Evolutionary conservation across 768 basidiomycete genomes (phyloP).

Genomic region (Phanerochaete carnosa): DNA sequence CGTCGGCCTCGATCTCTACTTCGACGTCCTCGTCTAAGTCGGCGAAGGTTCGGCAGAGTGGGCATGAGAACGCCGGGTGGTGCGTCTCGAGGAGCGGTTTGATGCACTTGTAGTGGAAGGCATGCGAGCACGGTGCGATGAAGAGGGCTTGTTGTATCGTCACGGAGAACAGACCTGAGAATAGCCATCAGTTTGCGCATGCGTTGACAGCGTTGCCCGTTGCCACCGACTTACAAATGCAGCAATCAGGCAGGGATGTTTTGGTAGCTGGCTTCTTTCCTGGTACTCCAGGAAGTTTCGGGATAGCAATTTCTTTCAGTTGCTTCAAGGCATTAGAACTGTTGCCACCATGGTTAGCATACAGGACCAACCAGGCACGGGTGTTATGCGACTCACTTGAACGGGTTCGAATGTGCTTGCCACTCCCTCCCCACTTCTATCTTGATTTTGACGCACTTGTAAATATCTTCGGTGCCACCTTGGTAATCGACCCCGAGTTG

Average conservation of each 20-base stretch:
- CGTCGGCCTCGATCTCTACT: constrained; percentile 40
- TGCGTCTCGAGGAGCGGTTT: constrained; percentile 86
- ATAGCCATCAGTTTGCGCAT: not conserved
- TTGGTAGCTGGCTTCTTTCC: constrained; percentile 26
- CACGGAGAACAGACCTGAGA: constrained; percentile 70
- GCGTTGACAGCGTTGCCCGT: not conserved
- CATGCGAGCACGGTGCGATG: constrained; percentile 96
- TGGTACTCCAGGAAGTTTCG: constrained; percentile 21
- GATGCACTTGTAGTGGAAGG: constrained; percentile 97
- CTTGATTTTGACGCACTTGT: constrained; percentile 94
- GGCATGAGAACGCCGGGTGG: constrained; percentile 92
- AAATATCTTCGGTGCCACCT: constrained; percentile 95
- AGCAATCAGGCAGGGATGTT: constrained; percentile 73
- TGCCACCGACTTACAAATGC: constrained; percentile 70
- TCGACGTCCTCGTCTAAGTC: constrained; percentile 97
- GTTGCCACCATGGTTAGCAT: not conserved
- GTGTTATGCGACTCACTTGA: constrained; percentile 60
- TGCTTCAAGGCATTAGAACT: constrained; percentile 80
- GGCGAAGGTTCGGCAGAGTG: constrained; percentile 91
- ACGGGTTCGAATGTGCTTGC: constrained; percentile 85
- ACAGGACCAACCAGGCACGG: not conserved
- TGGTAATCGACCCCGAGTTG: constrained; percentile 98
- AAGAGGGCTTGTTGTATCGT: constrained; percentile 95
- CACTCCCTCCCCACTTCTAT: constrained; percentile 89
- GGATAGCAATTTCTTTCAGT: constrained; percentile 63